Evolutionary conservation across 2,329 filamentous ascomycete species (phyloP).

Genomic region (Tolypocladium nubicola): DNA sequence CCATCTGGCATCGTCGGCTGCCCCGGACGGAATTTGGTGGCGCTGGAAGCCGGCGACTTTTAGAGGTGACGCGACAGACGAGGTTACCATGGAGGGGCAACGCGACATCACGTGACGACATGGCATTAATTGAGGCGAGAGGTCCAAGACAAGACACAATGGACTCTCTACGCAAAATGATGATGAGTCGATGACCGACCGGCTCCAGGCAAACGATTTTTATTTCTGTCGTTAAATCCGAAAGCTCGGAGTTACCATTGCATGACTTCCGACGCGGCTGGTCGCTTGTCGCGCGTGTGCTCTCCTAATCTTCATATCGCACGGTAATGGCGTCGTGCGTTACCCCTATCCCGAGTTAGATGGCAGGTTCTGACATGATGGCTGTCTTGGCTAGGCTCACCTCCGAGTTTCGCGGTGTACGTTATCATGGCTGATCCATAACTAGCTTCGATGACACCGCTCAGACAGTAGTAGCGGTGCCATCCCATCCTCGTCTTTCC

Average conservation of each 20-base stretch:
- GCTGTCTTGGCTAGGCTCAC: constrained; percentile 9
- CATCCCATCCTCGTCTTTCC: constrained; percentile 21
- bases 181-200: background rate
- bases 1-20: constrained; percentile 13
- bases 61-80: constrained; percentile 6
- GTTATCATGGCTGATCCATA: constrained; percentile 28
- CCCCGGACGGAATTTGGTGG: background rate
- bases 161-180: background rate
- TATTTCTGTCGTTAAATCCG: background rate
- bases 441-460: constrained; percentile 24
- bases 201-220: background rate
- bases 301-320: constrained; percentile 16
- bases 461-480: constrained; percentile 25
- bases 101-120: constrained; percentile 11
- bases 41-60: background rate
- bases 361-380: background rate
- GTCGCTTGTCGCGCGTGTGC: background rate
- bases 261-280: background rate
- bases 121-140: background rate
- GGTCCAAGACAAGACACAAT: background rate
- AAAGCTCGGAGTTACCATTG: background rate
- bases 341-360: constrained; percentile 14
- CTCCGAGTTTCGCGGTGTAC: constrained; percentile 25
- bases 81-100: constrained; percentile 2
- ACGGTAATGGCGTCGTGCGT: constrained; percentile 26